Conservation (phyloP, 768 basidiomycete genomes). For the Pisolithus albus region DNA sequence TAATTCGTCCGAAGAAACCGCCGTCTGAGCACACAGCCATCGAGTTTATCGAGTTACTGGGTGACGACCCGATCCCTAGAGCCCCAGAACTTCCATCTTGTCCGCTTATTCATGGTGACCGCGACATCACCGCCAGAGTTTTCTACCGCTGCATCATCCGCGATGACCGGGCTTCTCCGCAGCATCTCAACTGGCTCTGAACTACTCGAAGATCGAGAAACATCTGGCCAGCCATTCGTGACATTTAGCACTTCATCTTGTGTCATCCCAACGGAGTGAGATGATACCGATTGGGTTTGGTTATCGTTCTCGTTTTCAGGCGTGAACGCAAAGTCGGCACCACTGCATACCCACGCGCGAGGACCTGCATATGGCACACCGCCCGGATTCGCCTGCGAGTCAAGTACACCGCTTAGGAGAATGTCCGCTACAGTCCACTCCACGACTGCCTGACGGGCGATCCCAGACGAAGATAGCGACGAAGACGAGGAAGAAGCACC, state of each 20-base stretch:
- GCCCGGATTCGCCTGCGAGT: constrained; percentile 10
- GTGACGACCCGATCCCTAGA: neutral
- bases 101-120: neutral
- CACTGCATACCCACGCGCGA: constrained; percentile 27
- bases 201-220: neutral
- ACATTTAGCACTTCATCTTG: too few relatives aligned
- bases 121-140: neutral
- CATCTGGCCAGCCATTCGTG: too few relatives aligned
- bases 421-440: constrained; percentile 30
- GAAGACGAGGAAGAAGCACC: constrained; percentile 1
- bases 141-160: neutral
- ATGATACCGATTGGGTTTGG: neutral
- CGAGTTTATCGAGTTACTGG: neutral
- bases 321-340: constrained; percentile 27
- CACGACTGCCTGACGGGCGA: neutral
- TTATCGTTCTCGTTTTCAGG: constrained; percentile 3
- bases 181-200: neutral
- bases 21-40: too few relatives aligned
- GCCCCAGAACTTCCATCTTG: constrained; percentile 2
- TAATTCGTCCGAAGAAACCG: neutral
- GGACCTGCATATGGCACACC: constrained; percentile 10
- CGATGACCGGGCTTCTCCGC: too few relatives aligned
- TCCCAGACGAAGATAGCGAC: neutral
- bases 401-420: constrained; percentile 30
- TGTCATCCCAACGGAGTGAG: neutral